Evolutionary conservation across 1,284 basidiomycete genomes (phyloP).

Genomic region (Leccinum subrobustum): DNA sequence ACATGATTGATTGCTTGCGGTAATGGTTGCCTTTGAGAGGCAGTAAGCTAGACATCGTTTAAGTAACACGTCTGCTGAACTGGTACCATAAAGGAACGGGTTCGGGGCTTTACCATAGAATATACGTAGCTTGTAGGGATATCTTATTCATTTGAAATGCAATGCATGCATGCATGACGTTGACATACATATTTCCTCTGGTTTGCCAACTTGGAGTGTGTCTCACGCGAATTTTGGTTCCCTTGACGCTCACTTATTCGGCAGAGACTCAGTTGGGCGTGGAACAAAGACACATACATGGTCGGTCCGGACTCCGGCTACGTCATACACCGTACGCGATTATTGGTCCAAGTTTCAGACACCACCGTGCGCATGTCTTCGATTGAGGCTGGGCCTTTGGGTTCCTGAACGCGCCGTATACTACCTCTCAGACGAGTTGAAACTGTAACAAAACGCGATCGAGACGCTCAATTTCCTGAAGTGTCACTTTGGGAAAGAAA

Average conservation of each 20-base stretch:
- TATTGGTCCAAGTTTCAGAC: too few species aligned
- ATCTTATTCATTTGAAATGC: constrained; percentile 5
- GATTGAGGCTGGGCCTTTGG: too few species aligned
- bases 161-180: constrained; percentile 6
- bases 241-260: too few species aligned
- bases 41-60: not conserved
- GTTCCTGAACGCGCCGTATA: not conserved
- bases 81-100: not conserved
- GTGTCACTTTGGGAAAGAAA: too few species aligned
- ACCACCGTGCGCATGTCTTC: not conserved
- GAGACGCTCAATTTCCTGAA: not conserved
- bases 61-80: not conserved
- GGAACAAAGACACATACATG: not conserved
- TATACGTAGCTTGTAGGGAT: constrained; percentile 6
- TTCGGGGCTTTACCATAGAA: not conserved
- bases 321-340: too few species aligned
- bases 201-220: too few species aligned
- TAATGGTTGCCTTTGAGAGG: constrained; percentile 15
- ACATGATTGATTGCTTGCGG: not conserved
- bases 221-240: not conserved
- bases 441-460: not conserved
- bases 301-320: not conserved
- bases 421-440: not conserved
- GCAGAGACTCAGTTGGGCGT: too few species aligned
- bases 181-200: not conserved